Percentiles rank a stretch among this genome's conserved stretches.
Evolutionary conservation across 768 basidiomycete genomes (phyloP).

Genomic region (Tylopilus subfusipes): DNA sequence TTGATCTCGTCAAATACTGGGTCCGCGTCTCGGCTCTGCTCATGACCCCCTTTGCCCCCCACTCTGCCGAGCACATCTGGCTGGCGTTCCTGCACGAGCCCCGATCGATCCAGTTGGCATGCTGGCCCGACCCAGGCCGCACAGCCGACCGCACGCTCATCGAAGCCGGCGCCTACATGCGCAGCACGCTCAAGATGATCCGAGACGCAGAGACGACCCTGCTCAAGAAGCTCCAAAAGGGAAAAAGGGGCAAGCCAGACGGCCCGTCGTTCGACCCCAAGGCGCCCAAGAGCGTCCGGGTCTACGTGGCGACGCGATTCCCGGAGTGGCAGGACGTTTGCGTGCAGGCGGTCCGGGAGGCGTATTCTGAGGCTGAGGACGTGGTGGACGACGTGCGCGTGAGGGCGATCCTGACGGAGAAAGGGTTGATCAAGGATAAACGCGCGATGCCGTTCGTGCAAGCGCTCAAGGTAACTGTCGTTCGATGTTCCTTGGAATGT

Average conservation of each 20-base stretch:
- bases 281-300: slow-evolving; percentile 75
- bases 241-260: slow-evolving; percentile 53
- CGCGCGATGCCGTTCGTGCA: slow-evolving; percentile 93
- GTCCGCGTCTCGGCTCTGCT: slow-evolving; percentile 78
- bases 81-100: slow-evolving; percentile 65
- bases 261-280: slow-evolving; percentile 74
- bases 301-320: slow-evolving; percentile 90
- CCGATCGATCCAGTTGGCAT: slow-evolving; percentile 75
- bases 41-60: slow-evolving; percentile 84
- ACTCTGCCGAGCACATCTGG: slow-evolving; percentile 93
- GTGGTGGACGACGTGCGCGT: slow-evolving; percentile 83
- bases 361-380: slow-evolving; percentile 54
- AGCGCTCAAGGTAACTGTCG: slow-evolving; percentile 72
- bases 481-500: background rate
- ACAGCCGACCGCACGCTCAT: slow-evolving; percentile 63
- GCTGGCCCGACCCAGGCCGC: slow-evolving; percentile 69
- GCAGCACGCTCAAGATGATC: slow-evolving; percentile 84
- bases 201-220: slow-evolving; percentile 81
- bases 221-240: slow-evolving; percentile 77
- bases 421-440: slow-evolving; percentile 93
- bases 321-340: slow-evolving; percentile 92
- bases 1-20: slow-evolving; percentile 82
- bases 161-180: slow-evolving; percentile 82
- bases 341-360: slow-evolving; percentile 68
- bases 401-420: slow-evolving; percentile 58